Evolutionary conservation across 106 monocot genomes (phyloP), one percentile per base, ranked within the genome.

Genomic region (Gastrodia elata): DNA sequence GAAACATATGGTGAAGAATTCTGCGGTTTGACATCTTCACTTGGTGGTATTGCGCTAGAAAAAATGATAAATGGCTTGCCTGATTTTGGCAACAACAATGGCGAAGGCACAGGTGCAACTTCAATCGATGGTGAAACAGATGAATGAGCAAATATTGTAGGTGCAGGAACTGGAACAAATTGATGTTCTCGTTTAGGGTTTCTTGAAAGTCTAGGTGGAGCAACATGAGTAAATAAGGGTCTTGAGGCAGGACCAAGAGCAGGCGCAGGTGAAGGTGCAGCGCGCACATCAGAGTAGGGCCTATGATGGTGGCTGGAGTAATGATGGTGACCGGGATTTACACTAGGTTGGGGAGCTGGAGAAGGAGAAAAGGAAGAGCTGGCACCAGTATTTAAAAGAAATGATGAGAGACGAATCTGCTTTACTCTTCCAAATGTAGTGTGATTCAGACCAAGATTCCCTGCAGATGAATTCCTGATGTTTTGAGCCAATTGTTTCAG

Each of bases 401-500:
- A 97, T 14, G 92, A 86, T 27, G 96, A 92, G 41, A 97, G 90
- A 3, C 76, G 81, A 28, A 97, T 84, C 80, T 97, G 96, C 79
- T 92, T 97, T 74, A 97, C 96, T 84, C 77, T 85, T 71, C 96
- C 96, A 85, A 97, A 97, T 38, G 90, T 82, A 48, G 90, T 97
- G 74, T 92, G 85, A 75, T 97, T 97, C 33, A 97, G 84, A 38
- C 96, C 96, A 70, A 97, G 87, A 39, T 97, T 97, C 70, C 81
- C 92, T 24, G 49, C 82, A 67, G 86, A 84, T n/a, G 88, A 91
- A 75, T 80, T 84, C 59, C 70, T 74, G 9, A 93, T 88, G 39
- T 82, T 88, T 80, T 90, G 81, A 69, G 90, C 92, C 75, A 97
- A 74, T 73, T 97, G 82, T 77, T 88, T 90, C 77, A 97, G 48